A percentile compares a stretch with the other conserved stretches of the same genome.
Evolutionary conservation across 2,329 filamentous ascomycete genomes (phyloP).

Genomic region (Colletotrichum phormii): DNA sequence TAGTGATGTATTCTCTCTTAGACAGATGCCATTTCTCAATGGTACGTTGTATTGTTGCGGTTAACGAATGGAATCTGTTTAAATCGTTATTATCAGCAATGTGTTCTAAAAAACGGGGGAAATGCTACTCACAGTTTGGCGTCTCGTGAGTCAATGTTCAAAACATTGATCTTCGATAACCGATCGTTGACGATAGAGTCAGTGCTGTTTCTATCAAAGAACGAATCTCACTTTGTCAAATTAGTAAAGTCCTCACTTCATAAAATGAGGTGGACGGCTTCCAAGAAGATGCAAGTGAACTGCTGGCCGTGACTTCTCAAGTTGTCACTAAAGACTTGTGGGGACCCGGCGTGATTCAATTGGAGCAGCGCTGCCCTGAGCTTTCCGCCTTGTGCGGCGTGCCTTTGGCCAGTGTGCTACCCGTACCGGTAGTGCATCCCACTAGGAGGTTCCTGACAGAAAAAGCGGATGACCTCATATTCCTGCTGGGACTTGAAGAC

Average conservation of each 20-base stretch:
- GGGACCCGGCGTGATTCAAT: not conserved
- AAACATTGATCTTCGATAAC: no score
- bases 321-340: not conserved
- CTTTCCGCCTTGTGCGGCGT: no score
- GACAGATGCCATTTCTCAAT: not conserved
- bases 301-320: not conserved
- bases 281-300: conserved; percentile 3
- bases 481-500: conserved; percentile 5
- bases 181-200: no score
- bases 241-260: not conserved
- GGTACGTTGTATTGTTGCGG: no score
- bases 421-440: conserved; percentile 5
- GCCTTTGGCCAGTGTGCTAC: no score
- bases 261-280: not conserved
- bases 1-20: no score
- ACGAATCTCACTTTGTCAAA: not conserved
- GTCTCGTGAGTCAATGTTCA: not conserved
- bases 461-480: conserved; percentile 31
- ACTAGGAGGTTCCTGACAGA: not conserved
- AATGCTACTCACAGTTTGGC: not conserved
- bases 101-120: not conserved
- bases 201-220: not conserved
- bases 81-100: not conserved
- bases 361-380: no score
- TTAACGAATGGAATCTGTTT: not conserved